These are phyloP conservation scores for Acer campestre DNA, from an alignment of 345 rosid species.

Conservation along the genomic window DNA sequence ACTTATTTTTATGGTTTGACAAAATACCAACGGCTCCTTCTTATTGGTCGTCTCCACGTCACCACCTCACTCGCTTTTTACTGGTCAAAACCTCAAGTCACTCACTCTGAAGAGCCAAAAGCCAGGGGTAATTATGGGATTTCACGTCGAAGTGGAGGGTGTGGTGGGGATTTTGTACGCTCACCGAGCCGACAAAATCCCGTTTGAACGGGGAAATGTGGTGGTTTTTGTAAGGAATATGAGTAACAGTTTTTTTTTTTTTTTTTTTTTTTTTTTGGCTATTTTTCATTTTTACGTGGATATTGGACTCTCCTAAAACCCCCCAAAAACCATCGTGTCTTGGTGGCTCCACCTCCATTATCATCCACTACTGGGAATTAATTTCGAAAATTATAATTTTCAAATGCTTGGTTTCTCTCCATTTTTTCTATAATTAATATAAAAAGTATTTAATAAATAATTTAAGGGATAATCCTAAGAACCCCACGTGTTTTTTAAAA, in stretches of 20 bases:
- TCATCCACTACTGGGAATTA: neutral
- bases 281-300: constrained; percentile 22
- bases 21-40: constrained; percentile 24
- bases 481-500: too few species aligned
- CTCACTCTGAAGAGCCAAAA: constrained; percentile 1
- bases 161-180: constrained; percentile 22
- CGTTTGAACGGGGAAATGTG: constrained; percentile 33
- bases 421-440: too few species aligned
- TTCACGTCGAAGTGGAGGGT: constrained; percentile 1
- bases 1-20: constrained; percentile 21
- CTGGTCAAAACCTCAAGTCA: constrained; percentile 31
- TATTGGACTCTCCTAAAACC: neutral
- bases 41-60: constrained; percentile 27
- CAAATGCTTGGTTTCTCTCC: too few species aligned
- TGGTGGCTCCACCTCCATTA: constrained; percentile 37
- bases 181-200: constrained; percentile 53
- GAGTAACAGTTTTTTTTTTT: constrained; percentile 12
- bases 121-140: neutral
- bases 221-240: constrained; percentile 32
- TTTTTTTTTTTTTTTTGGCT: too few species aligned
- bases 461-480: too few species aligned
- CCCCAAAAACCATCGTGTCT: constrained; percentile 23
- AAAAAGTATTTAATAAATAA: too few species aligned
- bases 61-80: constrained; percentile 11
- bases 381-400: neutral